Conservation (phyloP, 345 rosid species). For the Chamaenerion angustifolium region DNA sequence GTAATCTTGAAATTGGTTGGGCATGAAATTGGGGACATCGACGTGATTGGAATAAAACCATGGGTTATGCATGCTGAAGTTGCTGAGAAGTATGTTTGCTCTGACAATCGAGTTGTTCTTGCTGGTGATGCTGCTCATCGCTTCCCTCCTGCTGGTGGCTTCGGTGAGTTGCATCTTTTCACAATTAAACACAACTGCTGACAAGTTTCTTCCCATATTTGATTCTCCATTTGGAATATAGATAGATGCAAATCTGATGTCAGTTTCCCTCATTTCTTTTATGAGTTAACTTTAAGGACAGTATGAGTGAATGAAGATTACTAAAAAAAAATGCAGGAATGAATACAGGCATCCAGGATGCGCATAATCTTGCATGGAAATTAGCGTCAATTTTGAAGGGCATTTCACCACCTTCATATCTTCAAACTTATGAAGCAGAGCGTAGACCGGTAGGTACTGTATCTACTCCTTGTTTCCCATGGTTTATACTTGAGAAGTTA, state of each 20-base stretch:
- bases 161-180: conserved; percentile 41
- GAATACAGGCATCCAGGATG: conserved; percentile 98
- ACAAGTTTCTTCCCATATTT: too few species aligned
- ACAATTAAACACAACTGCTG: too few species aligned
- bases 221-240: too few species aligned
- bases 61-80: conserved; percentile 99
- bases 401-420: conserved; percentile 48
- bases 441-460: conserved; percentile 83
- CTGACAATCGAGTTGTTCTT: conserved; percentile 51
- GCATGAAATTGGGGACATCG: conserved; percentile 63
- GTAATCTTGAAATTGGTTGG: conserved; percentile 72
- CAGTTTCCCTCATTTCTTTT: too few species aligned
- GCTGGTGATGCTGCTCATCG: conserved; percentile 97
- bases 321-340: conserved; percentile 37
- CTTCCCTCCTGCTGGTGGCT: conserved; percentile 97
- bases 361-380: conserved; percentile 95
- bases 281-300: too few species aligned
- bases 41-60: conserved; percentile 75
- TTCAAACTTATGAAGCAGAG: conserved; percentile 68
- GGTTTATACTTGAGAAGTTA: conserved; percentile 3
- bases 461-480: conserved; percentile 8
- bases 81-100: conserved; percentile 52
- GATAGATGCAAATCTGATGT: too few species aligned
- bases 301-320: too few species aligned
- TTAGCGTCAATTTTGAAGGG: conserved; percentile 51